These are phyloP conservation scores for Ganoderma boninense DNA, from an alignment of 1,284 basidiomycete species.

Conservation along the genomic window DNA sequence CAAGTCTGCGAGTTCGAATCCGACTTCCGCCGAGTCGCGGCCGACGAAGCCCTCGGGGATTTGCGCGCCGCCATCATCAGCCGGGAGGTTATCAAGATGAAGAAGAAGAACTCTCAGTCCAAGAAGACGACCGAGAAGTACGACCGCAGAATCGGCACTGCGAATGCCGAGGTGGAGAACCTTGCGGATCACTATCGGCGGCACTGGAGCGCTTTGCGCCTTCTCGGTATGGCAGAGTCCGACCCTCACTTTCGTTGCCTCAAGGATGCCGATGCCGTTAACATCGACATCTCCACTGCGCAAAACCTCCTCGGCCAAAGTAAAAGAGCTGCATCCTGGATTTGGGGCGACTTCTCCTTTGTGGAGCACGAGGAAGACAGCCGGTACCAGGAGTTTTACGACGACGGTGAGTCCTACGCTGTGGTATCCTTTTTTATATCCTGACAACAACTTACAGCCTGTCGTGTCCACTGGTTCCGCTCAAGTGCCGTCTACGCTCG, in stretches of 20 bases:
- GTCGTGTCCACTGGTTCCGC: constrained; percentile 28
- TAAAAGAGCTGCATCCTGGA: neutral
- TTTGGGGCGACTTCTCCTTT: neutral
- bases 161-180: neutral
- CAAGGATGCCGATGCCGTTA: neutral
- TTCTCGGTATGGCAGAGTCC: neutral
- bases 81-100: neutral
- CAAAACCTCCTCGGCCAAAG: neutral
- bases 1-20: neutral
- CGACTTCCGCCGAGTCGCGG: neutral
- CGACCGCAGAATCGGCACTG: neutral
- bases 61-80: neutral
- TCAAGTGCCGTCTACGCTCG: constrained; percentile 14
- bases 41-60: neutral
- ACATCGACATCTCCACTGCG: neutral
- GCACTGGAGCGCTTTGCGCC: neutral
- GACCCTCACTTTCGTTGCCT: neutral
- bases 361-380: neutral
- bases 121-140: neutral
- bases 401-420: neutral
- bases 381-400: neutral
- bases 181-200: neutral
- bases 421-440: neutral
- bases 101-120: neutral
- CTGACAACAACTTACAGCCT: neutral